Percentiles rank a stretch among this genome's conserved stretches.
Conservation (phyloP, 768 basidiomycete species). For the Strobilomyces dryophilus region DNA sequence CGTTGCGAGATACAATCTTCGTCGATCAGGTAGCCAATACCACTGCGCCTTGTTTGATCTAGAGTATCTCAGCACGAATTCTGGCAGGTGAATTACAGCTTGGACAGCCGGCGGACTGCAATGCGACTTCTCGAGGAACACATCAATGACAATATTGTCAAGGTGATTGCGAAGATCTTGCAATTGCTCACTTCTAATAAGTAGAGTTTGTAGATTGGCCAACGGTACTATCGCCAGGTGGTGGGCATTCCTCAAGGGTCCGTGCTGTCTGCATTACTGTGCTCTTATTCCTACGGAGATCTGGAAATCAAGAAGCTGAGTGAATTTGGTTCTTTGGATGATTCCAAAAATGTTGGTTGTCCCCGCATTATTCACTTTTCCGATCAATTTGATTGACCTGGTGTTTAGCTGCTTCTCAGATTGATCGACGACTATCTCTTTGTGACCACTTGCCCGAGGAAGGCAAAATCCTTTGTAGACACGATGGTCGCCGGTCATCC, state of each 20-base stretch:
- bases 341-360: constrained; percentile 57
- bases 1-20: constrained; percentile 74
- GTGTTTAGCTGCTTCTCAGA: constrained; percentile 64
- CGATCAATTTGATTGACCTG: neutral
- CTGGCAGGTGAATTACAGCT: constrained; percentile 48
- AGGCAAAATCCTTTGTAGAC: constrained; percentile 66
- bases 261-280: constrained; percentile 89
- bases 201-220: constrained; percentile 56
- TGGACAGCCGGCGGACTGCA: constrained; percentile 51
- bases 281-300: constrained; percentile 93
- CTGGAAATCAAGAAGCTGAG: constrained; percentile 56
- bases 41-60: neutral
- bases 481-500: constrained; percentile 84
- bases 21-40: constrained; percentile 64
- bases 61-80: neutral
- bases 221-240: constrained; percentile 79
- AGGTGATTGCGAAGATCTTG: constrained; percentile 40
- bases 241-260: constrained; percentile 98
- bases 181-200: neutral
- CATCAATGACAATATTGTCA: constrained; percentile 89
- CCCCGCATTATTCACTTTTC: neutral
- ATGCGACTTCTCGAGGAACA: constrained; percentile 81
- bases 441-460: constrained; percentile 60
- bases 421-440: constrained; percentile 95
- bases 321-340: constrained; percentile 46